Conservation (phyloP, 1,284 basidiomycete species). For the Pseudozyma flocculosa region DNA sequence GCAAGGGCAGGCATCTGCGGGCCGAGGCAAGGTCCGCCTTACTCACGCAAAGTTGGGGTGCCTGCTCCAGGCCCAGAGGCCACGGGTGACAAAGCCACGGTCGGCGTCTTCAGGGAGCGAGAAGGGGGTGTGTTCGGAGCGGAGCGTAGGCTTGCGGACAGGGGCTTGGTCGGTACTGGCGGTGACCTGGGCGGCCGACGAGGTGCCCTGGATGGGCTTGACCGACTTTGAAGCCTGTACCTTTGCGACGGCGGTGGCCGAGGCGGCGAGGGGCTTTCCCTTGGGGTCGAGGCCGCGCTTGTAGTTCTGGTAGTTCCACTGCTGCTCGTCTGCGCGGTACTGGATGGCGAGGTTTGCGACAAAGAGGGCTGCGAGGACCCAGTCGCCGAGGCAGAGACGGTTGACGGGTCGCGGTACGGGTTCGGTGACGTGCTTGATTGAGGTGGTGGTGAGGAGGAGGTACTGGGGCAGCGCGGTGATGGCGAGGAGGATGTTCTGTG, state of each 20-base stretch:
- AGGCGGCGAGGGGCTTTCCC: conserved; percentile 21
- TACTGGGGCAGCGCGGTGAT: conserved; percentile 64
- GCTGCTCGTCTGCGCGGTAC: conserved; percentile 85
- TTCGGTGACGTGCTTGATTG: conserved; percentile 59
- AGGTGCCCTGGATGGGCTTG: conserved; percentile 1
- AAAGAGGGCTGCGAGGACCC: conserved; percentile 66
- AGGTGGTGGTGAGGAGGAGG: conserved; percentile 58
- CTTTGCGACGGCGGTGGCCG: conserved; percentile 19
- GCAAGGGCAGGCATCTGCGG: too few species aligned
- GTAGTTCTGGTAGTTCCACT: conserved; percentile 75
- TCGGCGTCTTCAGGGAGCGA: conserved; percentile 63
- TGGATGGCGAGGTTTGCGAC: conserved; percentile 69
- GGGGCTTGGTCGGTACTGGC: neutral
- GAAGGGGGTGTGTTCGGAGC: conserved; percentile 10
- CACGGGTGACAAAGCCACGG: conserved; percentile 80
- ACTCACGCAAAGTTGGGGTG: conserved; percentile 79
- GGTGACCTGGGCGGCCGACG: neutral
- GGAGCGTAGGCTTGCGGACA: conserved; percentile 1
- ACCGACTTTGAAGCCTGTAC: conserved; percentile 13
- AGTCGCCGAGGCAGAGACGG: conserved; percentile 67
- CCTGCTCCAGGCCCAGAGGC: conserved; percentile 79
- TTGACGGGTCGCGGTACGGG: conserved; percentile 52
- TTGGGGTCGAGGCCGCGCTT: conserved; percentile 64
- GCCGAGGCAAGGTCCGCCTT: too few species aligned
- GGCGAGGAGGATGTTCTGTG: conserved; percentile 78